Evolutionary conservation across 148 eudicot genomes (phyloP).

Genomic region (Rhododendron molle): DNA sequence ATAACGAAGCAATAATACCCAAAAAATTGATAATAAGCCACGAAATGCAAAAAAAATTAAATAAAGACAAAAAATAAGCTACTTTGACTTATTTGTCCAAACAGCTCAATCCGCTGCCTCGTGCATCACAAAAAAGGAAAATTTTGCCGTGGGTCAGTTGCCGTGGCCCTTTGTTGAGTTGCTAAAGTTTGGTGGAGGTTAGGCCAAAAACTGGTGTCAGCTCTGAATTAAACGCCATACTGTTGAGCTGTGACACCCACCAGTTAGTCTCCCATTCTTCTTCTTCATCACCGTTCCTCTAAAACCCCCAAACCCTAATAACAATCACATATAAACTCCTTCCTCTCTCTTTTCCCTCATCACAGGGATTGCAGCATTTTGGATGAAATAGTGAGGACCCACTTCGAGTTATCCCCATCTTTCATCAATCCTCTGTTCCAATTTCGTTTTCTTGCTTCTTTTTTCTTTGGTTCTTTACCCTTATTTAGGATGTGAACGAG

Average conservation of each 20-base stretch:
- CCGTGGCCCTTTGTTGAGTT: neutral
- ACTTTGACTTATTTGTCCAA: no score
- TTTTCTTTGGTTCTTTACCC: neutral
- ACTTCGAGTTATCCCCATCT: constrained; percentile 6
- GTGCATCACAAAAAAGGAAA: neutral
- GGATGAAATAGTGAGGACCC: neutral
- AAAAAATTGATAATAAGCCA: no score
- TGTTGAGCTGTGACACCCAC: constrained; percentile 2
- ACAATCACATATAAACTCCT: neutral
- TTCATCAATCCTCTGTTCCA: neutral
- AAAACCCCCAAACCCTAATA: neutral
- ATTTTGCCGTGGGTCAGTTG: neutral
- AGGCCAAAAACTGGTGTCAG: neutral
- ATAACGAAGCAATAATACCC: no score
- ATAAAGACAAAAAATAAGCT: no score
- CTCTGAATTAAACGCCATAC: neutral
- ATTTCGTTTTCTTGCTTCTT: neutral
- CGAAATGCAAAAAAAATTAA: no score
- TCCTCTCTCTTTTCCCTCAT: neutral
- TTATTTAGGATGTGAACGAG: no score
- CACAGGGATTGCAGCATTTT: neutral
- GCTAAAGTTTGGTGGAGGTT: neutral
- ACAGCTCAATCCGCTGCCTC: neutral
- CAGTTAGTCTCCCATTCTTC: neutral
- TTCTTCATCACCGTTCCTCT: neutral